Conservation (phyloP, 768 basidiomycete genomes). For the Candolleomyces eurysporus region DNA sequence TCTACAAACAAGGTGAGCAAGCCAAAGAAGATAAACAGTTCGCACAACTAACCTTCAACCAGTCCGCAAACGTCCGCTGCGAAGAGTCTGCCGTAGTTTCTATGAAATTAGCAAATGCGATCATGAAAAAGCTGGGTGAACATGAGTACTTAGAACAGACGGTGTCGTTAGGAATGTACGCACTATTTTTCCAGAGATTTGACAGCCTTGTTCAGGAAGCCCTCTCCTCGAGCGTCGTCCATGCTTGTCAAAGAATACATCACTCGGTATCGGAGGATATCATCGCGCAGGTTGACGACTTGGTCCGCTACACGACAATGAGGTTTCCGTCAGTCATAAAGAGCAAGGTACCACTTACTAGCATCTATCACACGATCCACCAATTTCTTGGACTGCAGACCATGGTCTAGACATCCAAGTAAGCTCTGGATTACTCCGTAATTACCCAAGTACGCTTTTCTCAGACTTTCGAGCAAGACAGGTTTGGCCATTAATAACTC, state of each 20-base stretch:
- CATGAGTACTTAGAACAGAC: background rate
- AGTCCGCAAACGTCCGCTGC: constrained; percentile 73
- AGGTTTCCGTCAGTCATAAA: background rate
- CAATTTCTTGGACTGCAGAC: constrained; percentile 79
- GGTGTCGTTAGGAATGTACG: constrained; percentile 20
- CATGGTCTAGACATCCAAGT: constrained; percentile 89
- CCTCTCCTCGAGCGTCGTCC: constrained; percentile 59
- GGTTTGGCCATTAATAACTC: constrained; percentile 82
- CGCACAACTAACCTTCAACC: constrained; percentile 63
- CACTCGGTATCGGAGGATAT: constrained; percentile 78
- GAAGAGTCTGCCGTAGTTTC: constrained; percentile 55
- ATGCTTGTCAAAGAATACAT: constrained; percentile 82
- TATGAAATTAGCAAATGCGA: constrained; percentile 90
- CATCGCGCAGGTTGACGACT: constrained; percentile 88
- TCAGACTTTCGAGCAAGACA: constrained; percentile 76
- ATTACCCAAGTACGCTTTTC: constrained; percentile 89
- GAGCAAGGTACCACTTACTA: constrained; percentile 28
- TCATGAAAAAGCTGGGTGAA: constrained; percentile 77
- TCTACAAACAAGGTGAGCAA: constrained; percentile 30
- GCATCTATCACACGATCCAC: constrained; percentile 90
- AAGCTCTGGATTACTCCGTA: constrained; percentile 90
- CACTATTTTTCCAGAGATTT: constrained; percentile 89
- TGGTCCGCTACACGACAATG: constrained; percentile 65
- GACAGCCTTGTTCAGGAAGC: constrained; percentile 60
- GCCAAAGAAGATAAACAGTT: background rate